A percentile compares a stretch with the other conserved stretches of the same genome.
These are phyloP conservation scores for Fusarium coffeatum DNA, from an alignment of 2,329 filamentous ascomycete genomes.

Conservation along the genomic window DNA sequence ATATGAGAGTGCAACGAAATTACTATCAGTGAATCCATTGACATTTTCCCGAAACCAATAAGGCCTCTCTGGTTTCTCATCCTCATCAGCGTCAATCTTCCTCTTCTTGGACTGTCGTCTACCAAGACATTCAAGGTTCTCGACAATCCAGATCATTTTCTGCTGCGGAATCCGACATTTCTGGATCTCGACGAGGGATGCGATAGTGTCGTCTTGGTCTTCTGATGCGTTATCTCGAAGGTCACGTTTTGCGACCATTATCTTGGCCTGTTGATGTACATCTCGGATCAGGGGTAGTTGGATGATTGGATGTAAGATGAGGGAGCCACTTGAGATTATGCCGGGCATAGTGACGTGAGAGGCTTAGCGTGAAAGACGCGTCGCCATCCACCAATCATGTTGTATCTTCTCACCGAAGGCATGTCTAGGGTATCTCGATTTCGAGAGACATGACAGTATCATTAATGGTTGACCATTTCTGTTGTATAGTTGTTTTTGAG, in stretches of 20 bases:
- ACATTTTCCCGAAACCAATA: slow-evolving; percentile 23
- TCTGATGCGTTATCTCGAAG: background rate
- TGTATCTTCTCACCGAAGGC: fast-evolving
- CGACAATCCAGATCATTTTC: slow-evolving; percentile 38
- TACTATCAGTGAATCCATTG: slow-evolving; percentile 14
- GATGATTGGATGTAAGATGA: background rate
- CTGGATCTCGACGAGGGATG: slow-evolving; percentile 21
- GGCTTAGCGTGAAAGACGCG: background rate
- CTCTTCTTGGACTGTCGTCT: slow-evolving; percentile 14
- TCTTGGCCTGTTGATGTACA: background rate
- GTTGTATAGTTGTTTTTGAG: too few species aligned
- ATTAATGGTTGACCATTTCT: too few species aligned
- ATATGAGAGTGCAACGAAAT: slow-evolving; percentile 31
- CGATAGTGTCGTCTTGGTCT: background rate
- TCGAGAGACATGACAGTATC: background rate
- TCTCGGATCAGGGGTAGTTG: background rate
- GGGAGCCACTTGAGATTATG: background rate
- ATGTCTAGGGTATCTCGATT: background rate
- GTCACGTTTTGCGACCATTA: slow-evolving; percentile 2
- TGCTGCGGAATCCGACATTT: slow-evolving; percentile 24
- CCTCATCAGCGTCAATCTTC: background rate
- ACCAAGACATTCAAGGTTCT: slow-evolving; percentile 36
- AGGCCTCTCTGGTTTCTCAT: background rate
- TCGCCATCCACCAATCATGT: slow-evolving; percentile 9
- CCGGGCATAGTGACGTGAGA: background rate